Base-by-base conservation (phyloP, 805 yeast genomes). In the Dipodascus albidus region DNA sequence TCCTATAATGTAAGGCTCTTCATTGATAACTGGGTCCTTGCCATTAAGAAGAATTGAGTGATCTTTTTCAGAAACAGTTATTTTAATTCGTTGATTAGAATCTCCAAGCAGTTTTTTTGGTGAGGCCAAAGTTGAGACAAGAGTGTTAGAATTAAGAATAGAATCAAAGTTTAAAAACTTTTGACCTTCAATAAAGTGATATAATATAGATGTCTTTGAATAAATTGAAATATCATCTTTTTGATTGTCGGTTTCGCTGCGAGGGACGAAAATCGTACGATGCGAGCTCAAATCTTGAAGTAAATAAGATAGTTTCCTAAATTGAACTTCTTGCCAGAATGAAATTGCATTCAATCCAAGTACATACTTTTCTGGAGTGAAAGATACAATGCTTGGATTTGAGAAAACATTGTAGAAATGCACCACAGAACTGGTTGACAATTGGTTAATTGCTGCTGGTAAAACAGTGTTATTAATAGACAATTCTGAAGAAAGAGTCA, bases 291-390 rank as follows among this genome's bases (percentile, higher is more conserved):
- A 19, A 1, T 83, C 81, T 53, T 81, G 83, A 17, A 90, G 76
- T 50, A 87, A 66, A 48, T 74, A 57, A 1, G 72, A 67, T 19
- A 87, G 66, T 11, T 77, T 74, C 54, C 89, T 76, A 52, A 86
- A 77, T 48, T 78, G 72, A 15, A 87, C 59, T 60, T 87, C 95
- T n/a, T 77, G 74, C 3, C 86, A 90, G 64, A 87, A 81, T 23
- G 72, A 72, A 1, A 82, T 72, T 51, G 80, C 81, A 55, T 81
- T 76, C 48, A 81, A 63, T 0, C 86, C 88, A 52, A 78, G 69
- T 1, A 84, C 64, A 58, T 80, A 76, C 61, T 80, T 83, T 57
- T 80, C 73, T 0, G 80, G 78, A 31, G 80, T 79, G 59, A 80
- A 77, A 1, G 56, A 58, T 19, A 78, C 52, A 3, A 64, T 33